A percentile compares a stretch with the other conserved stretches of the same genome.
Conservation (phyloP, 2,329 filamentous ascomycete genomes). For the Neodidymelliopsis sp. region DNA sequence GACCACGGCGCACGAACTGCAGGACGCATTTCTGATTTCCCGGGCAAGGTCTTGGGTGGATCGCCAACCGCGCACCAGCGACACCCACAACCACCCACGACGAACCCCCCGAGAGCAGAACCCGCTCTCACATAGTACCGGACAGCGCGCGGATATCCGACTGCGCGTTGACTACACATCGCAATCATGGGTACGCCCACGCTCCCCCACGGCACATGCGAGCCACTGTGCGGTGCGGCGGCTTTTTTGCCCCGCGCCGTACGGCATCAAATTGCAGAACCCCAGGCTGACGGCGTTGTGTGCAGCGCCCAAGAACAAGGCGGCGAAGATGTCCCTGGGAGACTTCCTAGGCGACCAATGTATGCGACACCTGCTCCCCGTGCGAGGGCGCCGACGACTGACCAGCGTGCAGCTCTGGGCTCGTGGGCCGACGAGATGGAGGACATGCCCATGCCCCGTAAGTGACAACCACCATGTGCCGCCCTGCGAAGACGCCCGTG, state of each 20-base stretch:
- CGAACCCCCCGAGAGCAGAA: slow-evolving; percentile 34
- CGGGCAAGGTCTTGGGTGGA: slow-evolving; percentile 22
- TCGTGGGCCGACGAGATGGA: slow-evolving; percentile 99
- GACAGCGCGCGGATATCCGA: slow-evolving; percentile 46
- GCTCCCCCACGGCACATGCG: slow-evolving; percentile 34
- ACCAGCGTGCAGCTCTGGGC: slow-evolving; percentile 67
- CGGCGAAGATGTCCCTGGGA: slow-evolving; percentile 96
- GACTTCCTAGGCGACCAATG: slow-evolving; percentile 93
- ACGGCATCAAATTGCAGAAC: slow-evolving; percentile 19
- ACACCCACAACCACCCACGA: slow-evolving; percentile 35
- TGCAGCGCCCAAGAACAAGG: slow-evolving; percentile 88
- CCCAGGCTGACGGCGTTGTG: slow-evolving; percentile 54
- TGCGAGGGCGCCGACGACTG: slow-evolving; percentile 34
- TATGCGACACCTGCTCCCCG: slow-evolving; percentile 60
- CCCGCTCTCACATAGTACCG: slow-evolving; percentile 39
- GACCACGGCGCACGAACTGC: slow-evolving; percentile 20
- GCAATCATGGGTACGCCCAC: slow-evolving; percentile 70
- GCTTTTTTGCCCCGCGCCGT: slow-evolving; percentile 38
- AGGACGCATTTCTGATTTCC: slow-evolving; percentile 32
- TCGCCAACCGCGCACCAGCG: slow-evolving; percentile 31
- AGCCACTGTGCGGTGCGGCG: slow-evolving; percentile 29
- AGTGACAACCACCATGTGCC: slow-evolving; percentile 47
- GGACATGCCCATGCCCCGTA: slow-evolving; percentile 77
- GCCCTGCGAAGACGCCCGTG: background rate
- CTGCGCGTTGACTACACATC: slow-evolving; percentile 51